Conservation (phyloP, 208 protist genomes). For the Acanthamoeba polyphaga region DNA sequence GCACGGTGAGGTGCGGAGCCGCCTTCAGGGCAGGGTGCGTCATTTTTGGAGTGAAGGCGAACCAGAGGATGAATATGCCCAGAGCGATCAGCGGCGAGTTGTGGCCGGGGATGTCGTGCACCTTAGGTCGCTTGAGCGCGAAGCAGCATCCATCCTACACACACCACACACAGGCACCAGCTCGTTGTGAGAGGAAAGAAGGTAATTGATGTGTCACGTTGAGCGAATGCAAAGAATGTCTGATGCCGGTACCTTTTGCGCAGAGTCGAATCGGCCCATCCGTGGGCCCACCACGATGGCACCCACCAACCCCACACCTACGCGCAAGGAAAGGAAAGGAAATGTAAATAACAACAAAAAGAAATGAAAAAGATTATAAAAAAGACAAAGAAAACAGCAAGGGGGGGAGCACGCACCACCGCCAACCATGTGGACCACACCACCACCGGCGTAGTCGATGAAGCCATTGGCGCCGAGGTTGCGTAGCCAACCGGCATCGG, state of each 20-base stretch:
- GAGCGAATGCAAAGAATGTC: no score
- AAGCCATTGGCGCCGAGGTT: constrained; percentile 62
- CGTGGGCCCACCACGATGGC: constrained; percentile 51
- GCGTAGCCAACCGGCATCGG: constrained; percentile 62
- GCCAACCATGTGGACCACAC: constrained; percentile 64
- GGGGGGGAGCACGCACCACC: neutral
- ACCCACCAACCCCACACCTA: constrained; percentile 50
- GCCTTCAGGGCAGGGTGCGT: no score
- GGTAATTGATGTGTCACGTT: no score
- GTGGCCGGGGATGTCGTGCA: constrained; percentile 30
- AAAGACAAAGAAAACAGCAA: neutral
- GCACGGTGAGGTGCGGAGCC: neutral
- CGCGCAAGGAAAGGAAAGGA: no score
- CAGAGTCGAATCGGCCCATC: constrained; percentile 39
- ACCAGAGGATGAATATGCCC: constrained; percentile 57
- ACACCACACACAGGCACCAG: no score
- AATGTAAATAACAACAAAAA: no score
- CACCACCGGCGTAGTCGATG: constrained; percentile 69
- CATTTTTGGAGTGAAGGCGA: no score
- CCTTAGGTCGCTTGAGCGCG: constrained; percentile 18
- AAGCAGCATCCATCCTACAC: neutral
- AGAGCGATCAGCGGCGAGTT: constrained; percentile 23
- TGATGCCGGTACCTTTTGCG: neutral
- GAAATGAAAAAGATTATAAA: neutral
- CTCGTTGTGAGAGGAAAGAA: no score